Evolutionary conservation across 73 alveolate genomes (phyloP).

Genomic region (Paramecium pentaurelia): DNA sequence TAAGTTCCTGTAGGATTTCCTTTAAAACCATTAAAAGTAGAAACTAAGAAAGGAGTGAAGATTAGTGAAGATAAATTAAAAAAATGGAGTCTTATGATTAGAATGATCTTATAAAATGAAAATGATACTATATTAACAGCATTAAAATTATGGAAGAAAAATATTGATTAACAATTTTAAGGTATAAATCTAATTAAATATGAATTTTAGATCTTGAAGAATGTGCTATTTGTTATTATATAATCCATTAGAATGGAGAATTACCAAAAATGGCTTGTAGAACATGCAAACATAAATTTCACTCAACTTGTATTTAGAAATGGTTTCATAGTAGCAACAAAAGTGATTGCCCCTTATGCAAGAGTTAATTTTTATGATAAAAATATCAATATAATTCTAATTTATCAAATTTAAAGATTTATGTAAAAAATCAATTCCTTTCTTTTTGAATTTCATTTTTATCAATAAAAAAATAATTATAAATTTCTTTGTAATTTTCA

Average conservation of each 20-base stretch:
- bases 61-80: constrained; percentile 65
- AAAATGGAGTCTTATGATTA: constrained; percentile 77
- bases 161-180: constrained; percentile 77
- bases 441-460: too few species aligned
- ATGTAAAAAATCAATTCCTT: too few species aligned
- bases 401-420: too few species aligned
- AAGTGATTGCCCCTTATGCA: constrained; percentile 85
- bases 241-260: constrained; percentile 71
- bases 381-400: not conserved
- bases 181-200: constrained; percentile 19
- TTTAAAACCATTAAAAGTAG: constrained; percentile 68
- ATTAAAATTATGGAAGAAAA: constrained; percentile 74
- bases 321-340: constrained; percentile 80
- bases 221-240: constrained; percentile 80
- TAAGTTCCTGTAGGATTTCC: constrained; percentile 80
- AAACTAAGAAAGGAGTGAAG: constrained; percentile 72
- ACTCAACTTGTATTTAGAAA: constrained; percentile 75
- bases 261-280: constrained; percentile 84
- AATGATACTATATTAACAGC: constrained; percentile 77
- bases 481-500: too few species aligned
- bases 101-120: constrained; percentile 61
- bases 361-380: constrained; percentile 80
- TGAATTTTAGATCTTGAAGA: constrained; percentile 66
- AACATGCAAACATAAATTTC: constrained; percentile 86
- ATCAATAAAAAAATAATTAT: too few species aligned